These are phyloP conservation scores for Desmodesmus armatus DNA, from an alignment of 139 green algal species.

Conservation along the genomic window DNA sequence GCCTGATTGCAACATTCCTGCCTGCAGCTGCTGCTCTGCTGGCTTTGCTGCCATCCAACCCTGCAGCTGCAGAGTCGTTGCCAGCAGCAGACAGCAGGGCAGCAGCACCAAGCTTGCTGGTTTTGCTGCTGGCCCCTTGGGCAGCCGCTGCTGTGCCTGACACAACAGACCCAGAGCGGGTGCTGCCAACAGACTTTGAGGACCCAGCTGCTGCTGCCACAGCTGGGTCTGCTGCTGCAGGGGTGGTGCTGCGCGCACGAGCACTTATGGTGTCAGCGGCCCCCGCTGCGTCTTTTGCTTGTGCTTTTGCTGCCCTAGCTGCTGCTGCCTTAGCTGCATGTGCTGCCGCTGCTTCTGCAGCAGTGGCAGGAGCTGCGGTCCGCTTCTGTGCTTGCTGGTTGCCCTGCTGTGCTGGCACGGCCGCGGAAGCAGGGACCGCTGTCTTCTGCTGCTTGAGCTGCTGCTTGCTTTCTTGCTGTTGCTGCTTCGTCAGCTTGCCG, in stretches of 20 bases:
- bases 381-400: background rate
- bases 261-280: background rate
- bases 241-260: background rate
- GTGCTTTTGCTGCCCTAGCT: background rate
- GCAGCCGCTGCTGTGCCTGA: background rate
- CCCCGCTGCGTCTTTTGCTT: background rate
- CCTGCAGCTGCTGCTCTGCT: slow-evolving; percentile 1
- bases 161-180: no score
- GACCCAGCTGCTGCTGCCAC: background rate
- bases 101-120: background rate
- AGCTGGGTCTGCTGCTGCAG: slow-evolving; percentile 13
- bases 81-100: background rate
- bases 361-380: background rate
- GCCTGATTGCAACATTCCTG: background rate
- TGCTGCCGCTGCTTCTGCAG: background rate
- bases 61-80: background rate
- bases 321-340: background rate
- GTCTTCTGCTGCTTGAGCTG: background rate
- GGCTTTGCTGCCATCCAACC: background rate
- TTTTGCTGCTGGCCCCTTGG: background rate
- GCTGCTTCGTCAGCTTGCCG: no score
- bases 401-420: background rate
- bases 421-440: background rate
- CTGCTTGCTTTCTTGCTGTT: background rate
- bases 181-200: no score